Percentiles rank a stretch among this genome's conserved stretches.
phyloP scores from a whole-genome alignment of 441 rosid genomes.

The Bocquillonia castaneifolia region DNA sequence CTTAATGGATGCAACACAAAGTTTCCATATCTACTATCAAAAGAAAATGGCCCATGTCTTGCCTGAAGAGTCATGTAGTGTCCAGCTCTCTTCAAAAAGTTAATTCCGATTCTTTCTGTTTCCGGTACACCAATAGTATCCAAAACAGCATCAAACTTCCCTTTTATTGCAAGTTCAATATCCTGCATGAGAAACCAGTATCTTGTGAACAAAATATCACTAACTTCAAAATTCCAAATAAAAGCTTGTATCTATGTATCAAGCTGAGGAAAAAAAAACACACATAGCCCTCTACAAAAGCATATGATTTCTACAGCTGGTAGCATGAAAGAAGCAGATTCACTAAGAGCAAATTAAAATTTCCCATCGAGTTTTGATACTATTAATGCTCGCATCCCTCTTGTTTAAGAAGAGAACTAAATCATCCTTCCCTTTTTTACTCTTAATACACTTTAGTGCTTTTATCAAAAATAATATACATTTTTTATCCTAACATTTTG shows the following conservation, averaged over 20 bases:
- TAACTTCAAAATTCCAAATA: background rate
- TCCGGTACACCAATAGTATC: conserved; percentile 91
- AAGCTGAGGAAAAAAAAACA: background rate
- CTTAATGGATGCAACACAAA: conserved; percentile 2
- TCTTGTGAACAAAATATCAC: conserved; percentile 1
- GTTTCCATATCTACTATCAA: background rate
- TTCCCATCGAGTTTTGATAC: too few species aligned
- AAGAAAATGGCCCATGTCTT: conserved; percentile 14
- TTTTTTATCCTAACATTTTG: too few species aligned
- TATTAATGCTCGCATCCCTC: too few species aligned
- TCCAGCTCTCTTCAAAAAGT: conserved; percentile 77
- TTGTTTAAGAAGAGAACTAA: too few species aligned
- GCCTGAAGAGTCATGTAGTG: conserved; percentile 96
- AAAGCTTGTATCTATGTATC: background rate
- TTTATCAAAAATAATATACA: too few species aligned
- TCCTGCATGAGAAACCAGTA: conserved; percentile 44
- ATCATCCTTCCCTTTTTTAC: too few species aligned
- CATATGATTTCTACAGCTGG: too few species aligned
- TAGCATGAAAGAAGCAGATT: too few species aligned
- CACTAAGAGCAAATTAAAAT: too few species aligned
- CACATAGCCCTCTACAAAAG: background rate
- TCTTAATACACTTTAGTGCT: too few species aligned
- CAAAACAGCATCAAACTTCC: conserved; percentile 83
- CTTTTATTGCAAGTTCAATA: conserved; percentile 68
- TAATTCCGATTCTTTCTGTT: conserved; percentile 74